A percentile compares a stretch with the other conserved stretches of the same genome.
phyloP scores from a whole-genome alignment of 2,329 filamentous ascomycete species.

The Amesomyces nigricolor region DNA sequence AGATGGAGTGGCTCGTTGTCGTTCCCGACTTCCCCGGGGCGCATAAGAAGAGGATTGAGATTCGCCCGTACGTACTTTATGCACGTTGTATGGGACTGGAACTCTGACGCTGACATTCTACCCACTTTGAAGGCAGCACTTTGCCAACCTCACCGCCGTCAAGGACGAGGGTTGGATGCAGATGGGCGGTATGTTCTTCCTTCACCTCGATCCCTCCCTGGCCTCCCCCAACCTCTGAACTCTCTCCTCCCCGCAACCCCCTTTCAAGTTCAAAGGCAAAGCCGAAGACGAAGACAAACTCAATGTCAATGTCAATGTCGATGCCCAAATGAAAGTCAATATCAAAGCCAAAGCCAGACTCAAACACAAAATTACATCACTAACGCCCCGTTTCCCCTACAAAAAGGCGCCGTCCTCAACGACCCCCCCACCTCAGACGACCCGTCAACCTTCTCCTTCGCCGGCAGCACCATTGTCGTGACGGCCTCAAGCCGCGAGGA shows the following conservation, averaged over 20 bases:
- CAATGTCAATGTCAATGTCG: too few relatives aligned
- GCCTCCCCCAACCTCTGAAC: too few relatives aligned
- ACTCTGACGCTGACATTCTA: not conserved
- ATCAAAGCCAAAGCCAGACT: too few relatives aligned
- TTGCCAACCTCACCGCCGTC: constrained; percentile 48
- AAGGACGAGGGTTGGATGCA: constrained; percentile 54
- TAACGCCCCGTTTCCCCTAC: too few relatives aligned
- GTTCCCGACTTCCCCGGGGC: constrained; percentile 60
- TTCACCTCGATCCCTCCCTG: not conserved
- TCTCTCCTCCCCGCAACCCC: constrained; percentile 3
- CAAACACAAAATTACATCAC: too few relatives aligned
- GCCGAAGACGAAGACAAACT: too few relatives aligned
- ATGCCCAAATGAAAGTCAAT: too few relatives aligned
- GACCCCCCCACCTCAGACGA: constrained; percentile 58
- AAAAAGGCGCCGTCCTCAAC: constrained; percentile 59
- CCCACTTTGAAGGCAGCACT: constrained; percentile 40
- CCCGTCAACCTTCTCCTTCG: constrained; percentile 58
- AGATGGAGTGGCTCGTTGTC: constrained; percentile 63
- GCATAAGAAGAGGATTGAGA: constrained; percentile 55
- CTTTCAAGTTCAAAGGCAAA: not conserved
- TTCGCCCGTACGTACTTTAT: constrained; percentile 45
- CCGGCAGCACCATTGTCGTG: constrained; percentile 65
- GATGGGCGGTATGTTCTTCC: constrained; percentile 53
- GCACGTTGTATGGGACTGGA: too few relatives aligned
- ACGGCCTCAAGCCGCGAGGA: constrained; percentile 64